Evolutionary conservation across 2,329 filamentous ascomycete species (phyloP).

Genomic region (Myrmaecium sp.): DNA sequence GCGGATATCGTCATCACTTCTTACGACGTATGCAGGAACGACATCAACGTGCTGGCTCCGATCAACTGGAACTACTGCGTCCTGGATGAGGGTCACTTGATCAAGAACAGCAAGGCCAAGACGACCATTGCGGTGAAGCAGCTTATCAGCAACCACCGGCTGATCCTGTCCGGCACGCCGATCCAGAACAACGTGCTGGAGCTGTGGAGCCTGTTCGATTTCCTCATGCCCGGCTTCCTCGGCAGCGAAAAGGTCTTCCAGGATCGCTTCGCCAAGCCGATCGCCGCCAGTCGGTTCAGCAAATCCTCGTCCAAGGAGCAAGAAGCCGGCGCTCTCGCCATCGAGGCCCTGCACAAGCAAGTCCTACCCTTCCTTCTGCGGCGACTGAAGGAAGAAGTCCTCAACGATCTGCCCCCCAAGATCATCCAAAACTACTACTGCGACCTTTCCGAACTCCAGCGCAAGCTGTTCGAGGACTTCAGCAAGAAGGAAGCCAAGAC

Average conservation of each 20-base stretch:
- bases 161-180: constrained; percentile 91
- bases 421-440: constrained; percentile 99
- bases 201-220: constrained; percentile 95
- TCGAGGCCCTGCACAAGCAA: constrained; percentile 97
- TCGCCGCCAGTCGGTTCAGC: constrained; percentile 82
- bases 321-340: constrained; percentile 86
- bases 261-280: constrained; percentile 87
- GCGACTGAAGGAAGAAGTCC: constrained; percentile 90
- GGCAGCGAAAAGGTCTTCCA: constrained; percentile 94
- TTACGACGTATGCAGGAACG: constrained; percentile 94
- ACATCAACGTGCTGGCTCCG: constrained; percentile 66
- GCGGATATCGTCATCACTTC: constrained; percentile 94
- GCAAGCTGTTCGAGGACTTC: constrained; percentile 92
- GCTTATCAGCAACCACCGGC: constrained; percentile 75
- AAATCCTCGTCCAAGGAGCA: constrained; percentile 98
- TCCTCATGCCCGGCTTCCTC: constrained; percentile 95
- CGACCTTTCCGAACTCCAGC: constrained; percentile 86
- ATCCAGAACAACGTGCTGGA: constrained; percentile 97
- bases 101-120: constrained; percentile 97
- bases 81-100: constrained; percentile 90
- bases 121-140: constrained; percentile 86
- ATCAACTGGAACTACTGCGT: constrained; percentile 96
- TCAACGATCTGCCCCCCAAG: constrained; percentile 92
- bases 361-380: constrained; percentile 91
- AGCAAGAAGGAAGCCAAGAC: constrained; percentile 84